A percentile compares a stretch with the other conserved stretches of the same genome.
These are phyloP conservation scores for Trypanosoma cruzi DNA, from an alignment of 208 protist species.

Conservation along the genomic window DNA sequence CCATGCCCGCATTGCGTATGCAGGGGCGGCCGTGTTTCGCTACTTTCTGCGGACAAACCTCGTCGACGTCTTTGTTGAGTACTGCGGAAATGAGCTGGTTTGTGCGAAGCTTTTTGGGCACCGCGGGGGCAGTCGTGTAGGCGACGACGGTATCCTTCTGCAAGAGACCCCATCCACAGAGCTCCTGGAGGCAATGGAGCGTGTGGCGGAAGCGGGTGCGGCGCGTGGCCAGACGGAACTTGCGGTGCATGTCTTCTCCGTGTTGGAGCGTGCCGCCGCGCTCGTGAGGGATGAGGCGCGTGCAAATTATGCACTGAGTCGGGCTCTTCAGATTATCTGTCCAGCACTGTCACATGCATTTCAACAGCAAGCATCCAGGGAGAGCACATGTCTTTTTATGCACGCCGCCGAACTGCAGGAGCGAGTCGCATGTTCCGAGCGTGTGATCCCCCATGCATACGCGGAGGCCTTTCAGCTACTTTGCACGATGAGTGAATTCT, in stretches of 20 bases:
- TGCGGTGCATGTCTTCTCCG: conserved; percentile 59
- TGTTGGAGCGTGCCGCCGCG: conserved; percentile 34
- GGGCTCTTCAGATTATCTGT: conserved; percentile 58
- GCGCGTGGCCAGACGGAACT: conserved; percentile 44
- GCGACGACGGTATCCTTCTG: conserved; percentile 40
- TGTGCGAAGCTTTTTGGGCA: conserved; percentile 63
- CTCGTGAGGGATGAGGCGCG: conserved; percentile 32
- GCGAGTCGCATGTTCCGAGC: conserved; percentile 19
- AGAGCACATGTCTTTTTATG: conserved; percentile 41
- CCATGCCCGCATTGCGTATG: conserved; percentile 24
- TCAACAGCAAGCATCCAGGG: conserved; percentile 43
- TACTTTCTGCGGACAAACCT: conserved; percentile 74
- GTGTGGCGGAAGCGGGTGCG: conserved; percentile 57
- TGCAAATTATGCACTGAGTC: conserved; percentile 37
- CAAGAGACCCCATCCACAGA: conserved; percentile 35
- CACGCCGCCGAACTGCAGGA: conserved; percentile 45
- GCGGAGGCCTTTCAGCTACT: conserved; percentile 34
- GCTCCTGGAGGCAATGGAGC: conserved; percentile 55
- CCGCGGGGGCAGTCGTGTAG: conserved; percentile 21
- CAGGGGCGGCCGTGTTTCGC: conserved; percentile 60
- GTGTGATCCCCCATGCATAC: conserved; percentile 7
- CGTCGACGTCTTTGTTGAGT: conserved; percentile 62
- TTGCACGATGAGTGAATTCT: conserved; percentile 67
- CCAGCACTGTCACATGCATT: conserved; percentile 64
- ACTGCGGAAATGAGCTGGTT: conserved; percentile 62